Base-by-base conservation (phyloP, 1,139 yeast species). In the Candida pseudoviswanathii region DNA sequence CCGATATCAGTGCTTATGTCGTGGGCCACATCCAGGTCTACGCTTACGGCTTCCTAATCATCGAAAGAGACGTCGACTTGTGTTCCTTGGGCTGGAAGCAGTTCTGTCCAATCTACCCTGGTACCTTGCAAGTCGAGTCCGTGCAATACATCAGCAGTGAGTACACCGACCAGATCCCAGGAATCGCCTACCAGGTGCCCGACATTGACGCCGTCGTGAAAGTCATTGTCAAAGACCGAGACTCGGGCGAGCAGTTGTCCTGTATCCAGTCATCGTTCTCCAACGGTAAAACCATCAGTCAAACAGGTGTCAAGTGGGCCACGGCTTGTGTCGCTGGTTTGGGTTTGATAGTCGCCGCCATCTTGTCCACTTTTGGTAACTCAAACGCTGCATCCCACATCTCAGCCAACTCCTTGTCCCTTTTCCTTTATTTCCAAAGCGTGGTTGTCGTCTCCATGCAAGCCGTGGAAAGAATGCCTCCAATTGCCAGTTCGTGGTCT, bases 221-320 rank as follows among this genome's bases (percentile, higher is more conserved):
- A 63, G 76, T 86, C 16, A 58, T 60, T 41, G 73, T 84, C 37
- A 61, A 68, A 37, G 72, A 75, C 53, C 52, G 57, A 21, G 51
- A 53, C 10, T 67, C 79, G 25, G 77, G 78, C 21, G 72, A 73
- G 7, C 61, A 64, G 41, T 64, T 86, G 48, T 87, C 89, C 34
- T 87, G 95, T 68, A 74, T 87, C 50, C 92, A 86, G 63, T 82
- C 88, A 2, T 71, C 75, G 51, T 86, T 87, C 63, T 64, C 84
- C 24, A 87, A 87, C 61, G 91, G 92, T 44, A 86, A 83, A 60
- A 84, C 92, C 3, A 89, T 87, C 33, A 71, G 86, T 31, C 94
- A 87, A 63, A 71, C 81, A 3, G 92, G 91, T 54, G 90, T 85
- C 44, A 85, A 86, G 67, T 87, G 95, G 95, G 91, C 88, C 11